Conservation (phyloP, 2,329 filamentous ascomycete species). For the Cladophialophora immunda region DNA sequence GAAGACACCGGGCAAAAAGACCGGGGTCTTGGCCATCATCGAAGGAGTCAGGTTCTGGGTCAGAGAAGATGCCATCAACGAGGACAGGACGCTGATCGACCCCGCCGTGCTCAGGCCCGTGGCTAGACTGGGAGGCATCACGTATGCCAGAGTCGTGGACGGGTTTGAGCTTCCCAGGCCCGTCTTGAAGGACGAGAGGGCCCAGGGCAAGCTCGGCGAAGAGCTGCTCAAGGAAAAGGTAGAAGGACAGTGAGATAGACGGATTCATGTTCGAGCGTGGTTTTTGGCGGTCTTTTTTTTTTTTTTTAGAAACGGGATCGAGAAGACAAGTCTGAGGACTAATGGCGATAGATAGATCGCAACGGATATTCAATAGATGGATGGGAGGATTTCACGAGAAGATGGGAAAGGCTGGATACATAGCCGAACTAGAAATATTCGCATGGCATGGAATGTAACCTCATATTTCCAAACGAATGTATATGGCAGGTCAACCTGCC, state of each 20-base stretch:
- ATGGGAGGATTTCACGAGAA: too few species aligned
- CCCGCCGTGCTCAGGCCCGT: constrained; percentile 79
- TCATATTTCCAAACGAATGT: background rate
- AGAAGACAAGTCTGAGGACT: too few species aligned
- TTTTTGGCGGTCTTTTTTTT: background rate
- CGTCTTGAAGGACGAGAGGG: constrained; percentile 39
- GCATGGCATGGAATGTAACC: background rate
- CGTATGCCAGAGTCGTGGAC: constrained; percentile 76
- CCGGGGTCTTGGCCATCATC: constrained; percentile 76
- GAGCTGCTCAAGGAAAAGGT: constrained; percentile 27
- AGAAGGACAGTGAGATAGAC: constrained; percentile 18
- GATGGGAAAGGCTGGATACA: too few species aligned
- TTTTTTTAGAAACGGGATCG: background rate
- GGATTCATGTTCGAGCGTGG: too few species aligned
- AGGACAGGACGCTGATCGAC: constrained; percentile 77
- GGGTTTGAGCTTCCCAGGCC: constrained; percentile 75
- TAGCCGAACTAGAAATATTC: too few species aligned
- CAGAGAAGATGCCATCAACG: constrained; percentile 84
- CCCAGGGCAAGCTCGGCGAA: constrained; percentile 23
- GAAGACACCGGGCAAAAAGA: constrained; percentile 73
- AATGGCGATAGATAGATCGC: too few species aligned
- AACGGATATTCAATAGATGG: too few species aligned
- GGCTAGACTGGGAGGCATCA: constrained; percentile 80
- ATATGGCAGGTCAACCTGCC: background rate
- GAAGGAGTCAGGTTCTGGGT: constrained; percentile 91